Base-by-base conservation (phyloP, 306 rosid species). In the Cicer chorassanicum region DNA sequence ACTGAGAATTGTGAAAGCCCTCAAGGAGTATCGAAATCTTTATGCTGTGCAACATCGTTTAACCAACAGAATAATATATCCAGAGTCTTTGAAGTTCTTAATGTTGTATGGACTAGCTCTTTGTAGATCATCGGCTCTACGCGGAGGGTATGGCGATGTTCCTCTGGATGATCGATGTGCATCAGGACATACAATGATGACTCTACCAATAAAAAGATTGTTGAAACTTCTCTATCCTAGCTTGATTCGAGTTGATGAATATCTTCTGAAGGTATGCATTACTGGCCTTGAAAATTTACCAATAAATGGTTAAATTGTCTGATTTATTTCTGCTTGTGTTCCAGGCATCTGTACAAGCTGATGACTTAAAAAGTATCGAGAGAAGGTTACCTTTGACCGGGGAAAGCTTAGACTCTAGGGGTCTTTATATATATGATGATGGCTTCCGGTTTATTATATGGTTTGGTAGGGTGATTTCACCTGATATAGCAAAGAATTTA, bases 31-130 rank as follows among this genome's bases (percentile, higher is more conserved):
- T 76, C 88, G 97, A 65, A 92, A 86, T 83, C 97, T 95, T 62
- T 84, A 90, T 79, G 90, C 99, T 63, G 99, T 88, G 79, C 99
- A 95, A 77, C 98, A 92, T 82, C 93, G 99, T 46, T 75, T 95
- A 88, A 88, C 87, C 44, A 92, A 91, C 88, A 86, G 92, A 84
- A 82, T 95, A 89, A 95, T 95, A 86, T 95, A 86, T 81, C 98
- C 99, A 0, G 99, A 95, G 78, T 92, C 98, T 80, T 80, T 95
- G 36, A 95, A 85, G 81, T 89, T 80, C 75, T 82, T 95, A 75
- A 86, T 88, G 19, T 75, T 92, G 84, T 95, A 95, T 85, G 99
- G 92, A 68, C 90, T 90, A 78, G 93, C 98, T 44, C 87, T 95
- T 66, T 85, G 88, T 82, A 92, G 84, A 84, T 92, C 99, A 70